Evolutionary conservation across 352 stramenopile species (phyloP), one percentile per base, ranked within the genome.

Genomic region (Phytophthora kernoviae): DNA sequence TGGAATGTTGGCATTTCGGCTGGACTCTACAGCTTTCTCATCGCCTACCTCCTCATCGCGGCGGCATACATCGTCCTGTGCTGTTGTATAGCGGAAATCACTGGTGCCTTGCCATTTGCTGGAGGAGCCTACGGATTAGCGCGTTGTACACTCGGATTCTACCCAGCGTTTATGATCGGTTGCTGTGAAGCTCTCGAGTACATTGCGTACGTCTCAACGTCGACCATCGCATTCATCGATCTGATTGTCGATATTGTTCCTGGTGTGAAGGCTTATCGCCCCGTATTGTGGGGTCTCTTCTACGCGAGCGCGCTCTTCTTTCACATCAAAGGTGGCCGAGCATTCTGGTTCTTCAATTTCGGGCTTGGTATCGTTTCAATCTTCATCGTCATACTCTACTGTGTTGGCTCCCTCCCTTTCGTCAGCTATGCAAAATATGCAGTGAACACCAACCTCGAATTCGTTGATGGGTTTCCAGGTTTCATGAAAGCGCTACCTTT

Each of bases 171-270:
- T 24, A 62, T 84, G 50, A 79, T 82, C 56, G 75, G 75, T 9
- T 82, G 65, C n/a, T 83, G 67, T 9, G 76, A 86, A 62, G 62
- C 58, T 12, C 64, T 82, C 36, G 68, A 84, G 32, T 79, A 79
- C 20, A 82, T 79, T 22, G 54, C 67, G 14, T 85, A 85, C 49
- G 72, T 81, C 4, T 54, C 73, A 4, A 71, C 54, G 1, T 66
- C 68, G 6, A 72, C 67, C 1, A 53, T 80, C 15, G 44, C 62
- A 3, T 58, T 87, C 7, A 45, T 58, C 5, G 57, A 73, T 24
- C 71, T 87, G 24, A 51, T 85, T 11, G 46, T 82, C 9, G 46
- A 73, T 5, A 37, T 22, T 4, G 20, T 40, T 0, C 65, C 65
- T 2, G 39, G 45, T 10, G 0, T 65, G 3, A 41, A 65, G 1